These are phyloP conservation scores for Lipomyces sp. DNA, from an alignment of 805 yeast genomes.

Conservation along the genomic window DNA sequence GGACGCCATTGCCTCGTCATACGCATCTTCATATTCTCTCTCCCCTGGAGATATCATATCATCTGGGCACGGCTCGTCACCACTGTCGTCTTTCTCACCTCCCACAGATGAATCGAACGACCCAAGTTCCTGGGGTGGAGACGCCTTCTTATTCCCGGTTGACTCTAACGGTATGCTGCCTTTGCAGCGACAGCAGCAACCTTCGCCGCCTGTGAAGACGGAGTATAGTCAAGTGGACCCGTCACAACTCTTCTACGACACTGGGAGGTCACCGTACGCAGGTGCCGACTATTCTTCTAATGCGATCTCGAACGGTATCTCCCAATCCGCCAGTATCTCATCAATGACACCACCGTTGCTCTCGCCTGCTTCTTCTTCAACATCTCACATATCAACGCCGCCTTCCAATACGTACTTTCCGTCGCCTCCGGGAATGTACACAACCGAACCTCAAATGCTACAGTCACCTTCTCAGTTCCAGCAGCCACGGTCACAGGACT, in stretches of 20 bases:
- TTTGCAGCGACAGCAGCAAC: slow-evolving; percentile 7
- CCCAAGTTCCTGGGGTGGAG: slow-evolving; percentile 29
- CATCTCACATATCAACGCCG: slow-evolving; percentile 23
- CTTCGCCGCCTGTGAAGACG: neutral
- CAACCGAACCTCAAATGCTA: slow-evolving; percentile 2
- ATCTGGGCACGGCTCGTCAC: slow-evolving; percentile 35
- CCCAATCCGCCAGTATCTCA: slow-evolving; percentile 9
- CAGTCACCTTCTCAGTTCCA: slow-evolving; percentile 1
- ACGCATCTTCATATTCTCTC: slow-evolving; percentile 25
- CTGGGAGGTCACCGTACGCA: slow-evolving; percentile 5
- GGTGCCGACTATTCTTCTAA: slow-evolving; percentile 9
- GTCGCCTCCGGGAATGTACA: slow-evolving; percentile 20
- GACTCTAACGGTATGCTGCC: slow-evolving; percentile 12
- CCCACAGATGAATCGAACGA: slow-evolving; percentile 23
- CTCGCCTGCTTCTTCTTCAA: slow-evolving; percentile 27
- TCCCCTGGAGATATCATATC: slow-evolving; percentile 33
- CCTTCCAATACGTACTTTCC: slow-evolving; percentile 20
- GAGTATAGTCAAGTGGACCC: slow-evolving; percentile 11
- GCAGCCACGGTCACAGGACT: slow-evolving; percentile 6
- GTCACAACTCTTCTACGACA: slow-evolving; percentile 12
- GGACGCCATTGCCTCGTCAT: slow-evolving; percentile 23
- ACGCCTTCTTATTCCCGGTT: slow-evolving; percentile 28
- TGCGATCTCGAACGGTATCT: neutral
- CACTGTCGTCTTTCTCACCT: slow-evolving; percentile 29
- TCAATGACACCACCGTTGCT: slow-evolving; percentile 25